Evolutionary conservation across 2,329 filamentous ascomycete genomes (phyloP).

Genomic region (Fusarium siculi): DNA sequence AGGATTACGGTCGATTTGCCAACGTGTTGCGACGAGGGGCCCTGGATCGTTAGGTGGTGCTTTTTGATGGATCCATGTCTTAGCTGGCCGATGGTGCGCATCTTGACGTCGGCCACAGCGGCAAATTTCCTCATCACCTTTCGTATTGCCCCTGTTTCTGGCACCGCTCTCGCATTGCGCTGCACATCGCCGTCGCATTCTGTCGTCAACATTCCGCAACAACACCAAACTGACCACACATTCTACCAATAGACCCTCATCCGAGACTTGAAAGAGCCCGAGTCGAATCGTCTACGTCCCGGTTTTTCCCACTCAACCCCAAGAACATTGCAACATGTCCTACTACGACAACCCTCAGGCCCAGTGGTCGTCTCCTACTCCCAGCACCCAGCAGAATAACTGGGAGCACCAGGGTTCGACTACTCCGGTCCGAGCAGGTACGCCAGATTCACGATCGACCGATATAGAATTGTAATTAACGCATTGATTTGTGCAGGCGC

Average conservation of each 20-base stretch:
- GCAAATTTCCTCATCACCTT: constrained; percentile 37
- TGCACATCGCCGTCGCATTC: constrained; percentile 23
- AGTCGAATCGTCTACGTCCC: constrained; percentile 22
- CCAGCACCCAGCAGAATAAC: constrained; percentile 51
- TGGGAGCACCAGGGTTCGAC: constrained; percentile 58
- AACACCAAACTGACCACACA: constrained; percentile 28
- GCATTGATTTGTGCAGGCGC: constrained; percentile 63
- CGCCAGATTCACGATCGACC: constrained; percentile 7
- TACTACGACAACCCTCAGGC: constrained; percentile 59
- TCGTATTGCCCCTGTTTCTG: constrained; percentile 20
- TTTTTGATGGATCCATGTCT: constrained; percentile 41
- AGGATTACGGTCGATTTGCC: constrained; percentile 28
- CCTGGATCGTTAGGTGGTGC: constrained; percentile 29
- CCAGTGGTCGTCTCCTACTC: constrained; percentile 50
- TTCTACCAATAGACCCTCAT: constrained; percentile 23
- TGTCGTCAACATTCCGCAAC: constrained; percentile 12
- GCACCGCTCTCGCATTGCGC: constrained; percentile 26
- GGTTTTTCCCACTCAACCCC: constrained; percentile 29
- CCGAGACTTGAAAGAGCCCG: constrained; percentile 25
- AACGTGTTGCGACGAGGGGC: constrained; percentile 41
- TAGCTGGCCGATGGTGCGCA: constrained; percentile 40
- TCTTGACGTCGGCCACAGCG: constrained; percentile 36
- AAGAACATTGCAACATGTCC: constrained; percentile 50
- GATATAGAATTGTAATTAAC: constrained; percentile 13
- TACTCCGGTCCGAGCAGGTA: constrained; percentile 56